phyloP scores from a whole-genome alignment of 352 stramenopile species.

The Pythium vanterpoolii region DNA sequence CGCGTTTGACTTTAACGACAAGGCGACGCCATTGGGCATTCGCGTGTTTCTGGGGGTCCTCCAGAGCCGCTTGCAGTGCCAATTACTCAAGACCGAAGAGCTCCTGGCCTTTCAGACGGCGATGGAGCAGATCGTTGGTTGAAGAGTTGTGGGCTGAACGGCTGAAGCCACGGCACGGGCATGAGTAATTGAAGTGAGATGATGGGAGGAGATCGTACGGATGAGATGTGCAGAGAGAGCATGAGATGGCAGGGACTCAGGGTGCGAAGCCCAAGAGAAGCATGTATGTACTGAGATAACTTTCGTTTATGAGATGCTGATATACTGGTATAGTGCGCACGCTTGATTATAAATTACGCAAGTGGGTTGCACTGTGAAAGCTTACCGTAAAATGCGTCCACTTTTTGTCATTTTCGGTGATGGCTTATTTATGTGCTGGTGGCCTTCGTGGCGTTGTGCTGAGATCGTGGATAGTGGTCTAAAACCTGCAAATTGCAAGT shows the following conservation, averaged over 20 bases:
- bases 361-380: neutral
- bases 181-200: too few relatives aligned
- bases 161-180: too few relatives aligned
- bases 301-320: too few relatives aligned
- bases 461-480: neutral
- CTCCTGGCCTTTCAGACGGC: conserved; percentile 72
- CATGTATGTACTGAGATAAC: neutral
- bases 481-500: neutral
- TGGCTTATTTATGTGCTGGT: neutral
- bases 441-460: neutral
- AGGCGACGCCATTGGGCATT: conserved; percentile 72
- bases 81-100: conserved; percentile 62
- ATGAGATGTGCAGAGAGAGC: too few relatives aligned
- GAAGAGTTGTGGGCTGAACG: too few relatives aligned
- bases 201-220: too few relatives aligned
- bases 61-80: conserved; percentile 59
- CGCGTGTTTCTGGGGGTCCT: conserved; percentile 72
- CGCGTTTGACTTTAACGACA: conserved; percentile 84
- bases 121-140: conserved; percentile 62
- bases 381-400: neutral
- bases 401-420: neutral
- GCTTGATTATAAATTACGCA: too few relatives aligned
- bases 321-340: too few relatives aligned
- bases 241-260: conserved; percentile 2
- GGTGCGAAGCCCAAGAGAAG: conserved; percentile 8